Evolutionary conservation across 495 filamentous ascomycete species (phyloP).

Genomic region (Penicillium samsonianum): DNA sequence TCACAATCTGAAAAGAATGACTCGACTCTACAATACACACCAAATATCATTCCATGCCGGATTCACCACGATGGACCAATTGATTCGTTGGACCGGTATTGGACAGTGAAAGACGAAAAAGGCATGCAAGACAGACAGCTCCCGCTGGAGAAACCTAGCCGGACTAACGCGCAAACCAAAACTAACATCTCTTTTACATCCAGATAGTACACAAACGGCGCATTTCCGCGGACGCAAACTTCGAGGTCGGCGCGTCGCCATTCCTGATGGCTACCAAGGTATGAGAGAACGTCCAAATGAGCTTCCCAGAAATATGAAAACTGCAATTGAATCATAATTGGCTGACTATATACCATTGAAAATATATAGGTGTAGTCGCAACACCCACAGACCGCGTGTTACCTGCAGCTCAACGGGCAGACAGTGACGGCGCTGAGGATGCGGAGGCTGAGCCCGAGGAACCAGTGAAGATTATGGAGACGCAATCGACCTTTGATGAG

Average conservation of each 20-base stretch:
- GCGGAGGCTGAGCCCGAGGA: conserved; percentile 43
- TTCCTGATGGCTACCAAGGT: conserved; percentile 80
- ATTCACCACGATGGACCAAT: conserved; percentile 78
- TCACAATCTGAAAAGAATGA: conserved; percentile 18
- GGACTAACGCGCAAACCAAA: conserved; percentile 10
- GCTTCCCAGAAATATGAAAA: neutral
- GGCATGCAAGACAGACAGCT: conserved; percentile 31
- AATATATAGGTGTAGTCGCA: conserved; percentile 40
- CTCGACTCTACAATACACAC: conserved; percentile 45
- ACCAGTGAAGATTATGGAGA: conserved; percentile 60
- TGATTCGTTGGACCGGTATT: conserved; percentile 66
- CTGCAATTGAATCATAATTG: neutral
- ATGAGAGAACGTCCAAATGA: conserved; percentile 10
- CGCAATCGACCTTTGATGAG: conserved; percentile 69
- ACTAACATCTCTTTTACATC: conserved; percentile 3
- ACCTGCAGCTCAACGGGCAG: conserved; percentile 26
- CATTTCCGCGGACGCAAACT: conserved; percentile 87
- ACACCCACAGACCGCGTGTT: conserved; percentile 39
- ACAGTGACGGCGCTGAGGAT: conserved; percentile 47
- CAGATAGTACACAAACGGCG: conserved; percentile 55
- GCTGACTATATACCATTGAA: neutral
- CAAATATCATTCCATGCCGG: conserved; percentile 82
- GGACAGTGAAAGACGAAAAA: conserved; percentile 53
- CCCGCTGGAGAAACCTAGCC: neutral
- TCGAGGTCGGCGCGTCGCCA: conserved; percentile 60